Evolutionary conservation across 2,329 filamentous ascomycete species (phyloP).

Genomic region (Cytospora chrysosperma): DNA sequence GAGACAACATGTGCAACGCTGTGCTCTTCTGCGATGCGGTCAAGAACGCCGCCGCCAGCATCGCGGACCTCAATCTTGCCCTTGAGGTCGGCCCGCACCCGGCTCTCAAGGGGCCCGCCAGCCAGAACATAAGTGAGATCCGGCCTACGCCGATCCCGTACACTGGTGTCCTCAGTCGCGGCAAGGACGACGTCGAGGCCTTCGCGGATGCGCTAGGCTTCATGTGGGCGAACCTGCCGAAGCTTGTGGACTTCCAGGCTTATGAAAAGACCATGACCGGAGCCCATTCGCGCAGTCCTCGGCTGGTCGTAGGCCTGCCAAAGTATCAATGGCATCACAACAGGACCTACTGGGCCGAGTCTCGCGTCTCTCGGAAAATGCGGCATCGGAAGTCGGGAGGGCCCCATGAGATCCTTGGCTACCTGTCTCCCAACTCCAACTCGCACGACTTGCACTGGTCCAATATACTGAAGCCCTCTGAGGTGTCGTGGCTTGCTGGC

Average conservation of each 20-base stretch:
- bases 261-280: constrained; percentile 6
- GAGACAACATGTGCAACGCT: constrained; percentile 26
- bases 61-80: constrained; percentile 13
- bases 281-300: background rate
- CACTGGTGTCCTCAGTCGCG: constrained; percentile 27
- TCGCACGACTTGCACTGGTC: constrained; percentile 28
- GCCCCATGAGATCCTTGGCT: constrained; percentile 23
- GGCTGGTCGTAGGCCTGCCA: constrained; percentile 17
- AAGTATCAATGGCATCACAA: constrained; percentile 23
- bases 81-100: constrained; percentile 38
- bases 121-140: constrained; percentile 31
- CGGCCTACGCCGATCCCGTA: constrained; percentile 28
- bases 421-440: background rate
- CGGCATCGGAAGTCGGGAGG: no score
- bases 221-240: constrained; percentile 18
- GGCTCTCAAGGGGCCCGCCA: constrained; percentile 40
- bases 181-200: constrained; percentile 24
- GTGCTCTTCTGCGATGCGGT: constrained; percentile 29
- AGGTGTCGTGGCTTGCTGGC: constrained; percentile 40
- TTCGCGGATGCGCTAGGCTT: constrained; percentile 25
- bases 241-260: constrained; percentile 9
- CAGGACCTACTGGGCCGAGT: constrained; percentile 17
- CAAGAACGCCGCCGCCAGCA: constrained; percentile 13
- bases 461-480: constrained; percentile 28
- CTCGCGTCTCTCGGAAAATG: constrained; percentile 9